Percentiles rank a stretch among this genome's conserved stretches.
These are phyloP conservation scores for Aspergillus tubingensis DNA, from an alignment of 2,329 filamentous ascomycete genomes.

Conservation along the genomic window DNA sequence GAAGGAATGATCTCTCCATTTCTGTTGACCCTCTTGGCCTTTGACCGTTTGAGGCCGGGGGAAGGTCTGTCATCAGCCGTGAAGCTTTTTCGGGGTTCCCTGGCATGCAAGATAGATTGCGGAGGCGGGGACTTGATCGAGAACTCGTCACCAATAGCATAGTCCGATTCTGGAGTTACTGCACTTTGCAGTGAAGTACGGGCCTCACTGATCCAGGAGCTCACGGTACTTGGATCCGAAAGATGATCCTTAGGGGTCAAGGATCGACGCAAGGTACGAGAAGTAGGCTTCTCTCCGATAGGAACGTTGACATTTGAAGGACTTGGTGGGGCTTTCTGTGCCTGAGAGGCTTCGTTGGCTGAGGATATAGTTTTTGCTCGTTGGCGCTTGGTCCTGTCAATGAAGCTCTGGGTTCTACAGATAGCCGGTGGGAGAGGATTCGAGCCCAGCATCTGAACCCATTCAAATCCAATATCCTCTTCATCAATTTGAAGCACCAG, in stretches of 20 bases:
- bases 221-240: slow-evolving; percentile 36
- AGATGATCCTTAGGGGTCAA: slow-evolving; percentile 30
- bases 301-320: slow-evolving; percentile 61
- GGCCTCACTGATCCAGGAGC: slow-evolving; percentile 29
- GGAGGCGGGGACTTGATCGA: slow-evolving; percentile 25
- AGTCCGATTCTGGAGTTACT: slow-evolving; percentile 39
- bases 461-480: slow-evolving; percentile 77
- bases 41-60: slow-evolving; percentile 41
- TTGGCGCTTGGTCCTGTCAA: slow-evolving; percentile 44
- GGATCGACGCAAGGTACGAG: slow-evolving; percentile 48
- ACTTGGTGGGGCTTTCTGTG: slow-evolving; percentile 47
- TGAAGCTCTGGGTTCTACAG: slow-evolving; percentile 56
- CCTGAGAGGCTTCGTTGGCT: slow-evolving; percentile 23
- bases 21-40: slow-evolving; percentile 44
- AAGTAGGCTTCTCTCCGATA: slow-evolving; percentile 59
- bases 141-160: slow-evolving; percentile 27
- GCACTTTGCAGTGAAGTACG: slow-evolving; percentile 33
- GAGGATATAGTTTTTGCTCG: slow-evolving; percentile 26
- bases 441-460: slow-evolving; percentile 80
- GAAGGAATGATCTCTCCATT: slow-evolving; percentile 37
- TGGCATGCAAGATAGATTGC: slow-evolving; percentile 36
- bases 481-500: slow-evolving; percentile 75
- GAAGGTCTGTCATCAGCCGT: slow-evolving; percentile 34
- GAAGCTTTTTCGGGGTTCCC: slow-evolving; percentile 24
- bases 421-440: slow-evolving; percentile 63